Base-by-base conservation (phyloP, 345 rosid genomes). In the Tarenaya hassleriana region DNA sequence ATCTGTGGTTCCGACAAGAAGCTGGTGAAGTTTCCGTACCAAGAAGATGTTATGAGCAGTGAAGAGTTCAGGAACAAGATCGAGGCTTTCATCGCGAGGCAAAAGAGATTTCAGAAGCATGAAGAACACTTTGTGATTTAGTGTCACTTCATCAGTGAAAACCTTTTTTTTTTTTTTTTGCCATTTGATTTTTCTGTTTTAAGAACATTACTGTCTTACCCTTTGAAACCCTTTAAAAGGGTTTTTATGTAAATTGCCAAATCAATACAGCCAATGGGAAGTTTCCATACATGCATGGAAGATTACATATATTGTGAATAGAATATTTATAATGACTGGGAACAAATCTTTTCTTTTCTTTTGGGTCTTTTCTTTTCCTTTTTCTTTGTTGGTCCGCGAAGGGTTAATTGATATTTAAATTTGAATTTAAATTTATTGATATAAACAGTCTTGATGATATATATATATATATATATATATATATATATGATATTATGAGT, bases 81-180 rank as follows among this genome's bases (percentile, higher is more conserved):
- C 9, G 96, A 88, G 61, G 76, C 82, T 37, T 88, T 84, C 75
- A 88, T 88, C 16, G 94, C 81, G 2, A 77, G 88, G 65, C 96
- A 82, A 54, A 84, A 82, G 74, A 82, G 66, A 74, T 70, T 78
- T 55, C 69, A 77, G 8, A 81, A 59, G 70, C 79, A 79, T 55
- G 96, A 87, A 54, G 77, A 79, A 64, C 57, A 69, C 27, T 74
- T 54, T 67, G 54, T 37, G 8, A 55, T 64, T 32, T 69, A 60
- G 59, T 18, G 31, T 21, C 11, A 60, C 50, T 50, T 27, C 18
- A 49, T 7, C 34, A 64, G 34, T 24, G n/a, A 34, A 39, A 10
- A 44, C n/a, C 34, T 19, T n/a, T 31, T 46, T 46, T 35, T 10
- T 11, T 42, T 34, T 43, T 50, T 41, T 14, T 46, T 62, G 27